Evolutionary conservation across 2,329 filamentous ascomycete species (phyloP), one percentile per base, ranked within the genome.

Genomic region (Ilyonectria mors-panacis): DNA sequence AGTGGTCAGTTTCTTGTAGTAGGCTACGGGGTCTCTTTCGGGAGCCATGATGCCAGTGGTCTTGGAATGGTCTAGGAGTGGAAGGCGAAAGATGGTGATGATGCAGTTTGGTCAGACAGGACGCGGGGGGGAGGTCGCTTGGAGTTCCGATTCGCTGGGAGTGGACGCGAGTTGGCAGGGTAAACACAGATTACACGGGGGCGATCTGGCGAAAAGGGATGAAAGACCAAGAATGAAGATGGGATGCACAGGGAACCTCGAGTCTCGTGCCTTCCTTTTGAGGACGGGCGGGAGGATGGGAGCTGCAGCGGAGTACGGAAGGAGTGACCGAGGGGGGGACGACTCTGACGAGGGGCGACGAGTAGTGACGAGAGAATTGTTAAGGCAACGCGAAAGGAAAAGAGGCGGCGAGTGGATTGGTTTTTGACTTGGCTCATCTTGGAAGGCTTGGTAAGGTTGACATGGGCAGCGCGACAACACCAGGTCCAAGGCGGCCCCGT

Each of bases 1-100:
- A 63, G 83, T 78, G 58, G 85, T 82, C 64, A 94, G 82, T 78
- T 91, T 88, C 70, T 82, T 79, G 73, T 86, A 82, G 70, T 81
- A 80, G 45, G 85, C 82, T 61, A 77, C 69, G 48, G 77, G 73
- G 71, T 81, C 77, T 59, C 72, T 73, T 67, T 75, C 70, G 63
- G 76, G 75, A 62, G 79, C 72, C 80, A 82, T 81, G 67, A 63
- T 74, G 73, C 9, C 51, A 12, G 23, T 19, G 59, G 37, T 45
- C 48, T 64, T 64, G 53, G 64, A 55, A 56, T 39, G 64, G 51
- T 21, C 50, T 15, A 56, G 21, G 47, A 47, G 57, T 15, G 58
- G 21, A 42, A 47, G 57, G 45, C 48, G 58, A 55, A 55, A 59
- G 66, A 65, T 48, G 61, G 39, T 17, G 62, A 23, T 37, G 35